Base-by-base conservation (phyloP, 208 protist genomes). In the Trypanosoma melophagium region DNA sequence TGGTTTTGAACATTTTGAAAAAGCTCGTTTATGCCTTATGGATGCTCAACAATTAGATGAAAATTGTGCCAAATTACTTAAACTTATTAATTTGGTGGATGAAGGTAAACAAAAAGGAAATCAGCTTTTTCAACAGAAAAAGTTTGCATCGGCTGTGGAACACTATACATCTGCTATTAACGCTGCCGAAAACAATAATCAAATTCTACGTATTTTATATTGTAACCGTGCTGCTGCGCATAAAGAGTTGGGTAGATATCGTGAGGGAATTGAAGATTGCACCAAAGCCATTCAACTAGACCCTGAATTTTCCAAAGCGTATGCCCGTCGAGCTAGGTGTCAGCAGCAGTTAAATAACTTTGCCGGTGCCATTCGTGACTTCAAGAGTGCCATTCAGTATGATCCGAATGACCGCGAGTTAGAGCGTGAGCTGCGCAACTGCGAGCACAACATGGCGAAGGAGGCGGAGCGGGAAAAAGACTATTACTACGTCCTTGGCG, bases 221-320 rank as follows among this genome's bases (percentile, higher is more conserved):
- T 96, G 87, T 79, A 97, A 97, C 71, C 88, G 93, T 47, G 90
- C 93, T 28, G 93, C 93, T 12, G 90, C 93, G 13, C 76, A 91
- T 68, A 96, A 95, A 76, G 87, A 97, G 71, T 71, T 97, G 16
- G 81, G 80, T 59, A 80, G 83, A 71, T 97, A 86, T 74, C 79
- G 89, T 21, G 87, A 95, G 56, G 90, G 85, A 25, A 74, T 97
- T 22, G 89, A 92, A 61, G 93, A 97, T 78, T 96, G 90, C 73
- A 92, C 84, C 62, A 92, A 88, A 69, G 86, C 90, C 38, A 77
- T 97, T 42, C 70, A 71, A 31, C 71, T 95, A 12, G 88, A 96
- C 64, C 67, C 83, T 35, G 79, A 92, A 38, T 97, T 97, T 73
- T 89, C 80, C 60, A 96, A 95, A 73, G 93, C 90, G 19, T 97